These are phyloP conservation scores for Drechslera avenae DNA, from an alignment of 2,329 filamentous ascomycete genomes.

Conservation along the genomic window DNA sequence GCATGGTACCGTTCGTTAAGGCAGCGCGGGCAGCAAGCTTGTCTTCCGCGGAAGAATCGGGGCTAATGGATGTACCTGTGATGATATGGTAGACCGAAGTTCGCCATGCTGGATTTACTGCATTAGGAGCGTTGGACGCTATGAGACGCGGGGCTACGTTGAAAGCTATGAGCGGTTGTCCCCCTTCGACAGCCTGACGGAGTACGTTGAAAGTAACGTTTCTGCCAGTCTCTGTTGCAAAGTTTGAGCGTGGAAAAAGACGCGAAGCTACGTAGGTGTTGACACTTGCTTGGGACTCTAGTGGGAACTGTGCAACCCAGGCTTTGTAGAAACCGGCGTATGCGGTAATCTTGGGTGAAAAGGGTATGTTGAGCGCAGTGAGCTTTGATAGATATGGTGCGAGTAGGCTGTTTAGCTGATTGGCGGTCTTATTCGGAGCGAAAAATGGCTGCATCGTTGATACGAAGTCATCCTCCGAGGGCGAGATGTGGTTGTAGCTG, in stretches of 20 bases:
- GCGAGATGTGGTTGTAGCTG: slow-evolving; percentile 13
- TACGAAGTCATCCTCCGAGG: slow-evolving; percentile 16
- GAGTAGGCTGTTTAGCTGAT: slow-evolving; percentile 18
- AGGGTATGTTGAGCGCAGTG: slow-evolving; percentile 28
- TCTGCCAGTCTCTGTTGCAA: slow-evolving; percentile 27
- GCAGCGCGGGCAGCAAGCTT: slow-evolving; percentile 18
- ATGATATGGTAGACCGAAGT: slow-evolving; percentile 31
- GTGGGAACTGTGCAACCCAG: slow-evolving; percentile 38
- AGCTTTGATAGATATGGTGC: slow-evolving; percentile 19
- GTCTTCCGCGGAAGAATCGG: neutral
- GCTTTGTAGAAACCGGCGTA: slow-evolving; percentile 34
- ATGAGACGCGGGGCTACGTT: slow-evolving; percentile 24
- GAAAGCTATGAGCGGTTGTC: slow-evolving; percentile 27
- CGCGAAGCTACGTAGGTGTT: slow-evolving; percentile 21
- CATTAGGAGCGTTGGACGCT: slow-evolving; percentile 28
- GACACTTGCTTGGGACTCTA: slow-evolving; percentile 23
- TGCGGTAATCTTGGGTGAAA: slow-evolving; percentile 38
- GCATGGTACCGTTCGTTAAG: slow-evolving; percentile 31
- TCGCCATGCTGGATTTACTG: slow-evolving; percentile 35
- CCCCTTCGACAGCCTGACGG: slow-evolving; percentile 28
- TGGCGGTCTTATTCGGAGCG: slow-evolving; percentile 28
- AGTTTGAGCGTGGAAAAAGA: slow-evolving; percentile 37
- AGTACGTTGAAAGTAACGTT: slow-evolving; percentile 35
- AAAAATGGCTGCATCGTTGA: slow-evolving; percentile 32
- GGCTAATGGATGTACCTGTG: slow-evolving; percentile 12